Base-by-base conservation (phyloP, 768 basidiomycete genomes). In the Vishniacozyma victoriae region DNA sequence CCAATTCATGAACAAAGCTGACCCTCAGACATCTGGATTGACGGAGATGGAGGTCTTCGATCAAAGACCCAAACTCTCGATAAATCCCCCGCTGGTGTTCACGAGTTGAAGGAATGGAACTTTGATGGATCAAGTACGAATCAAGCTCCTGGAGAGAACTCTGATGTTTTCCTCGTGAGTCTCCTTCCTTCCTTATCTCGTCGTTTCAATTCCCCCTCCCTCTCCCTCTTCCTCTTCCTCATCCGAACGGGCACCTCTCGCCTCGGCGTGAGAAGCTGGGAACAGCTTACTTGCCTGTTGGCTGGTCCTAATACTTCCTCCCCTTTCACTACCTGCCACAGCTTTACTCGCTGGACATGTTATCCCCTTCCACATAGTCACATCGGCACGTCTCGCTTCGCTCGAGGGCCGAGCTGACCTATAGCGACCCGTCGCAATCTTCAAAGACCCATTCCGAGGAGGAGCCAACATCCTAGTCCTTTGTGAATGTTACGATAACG, bases 361-460 rank as follows among this genome's bases (percentile, higher is more conserved):
- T n/a, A 9, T 33, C n/a, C 9, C n/a, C 29, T 33, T 9, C 9
- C 29, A n/a, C n/a, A 9, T 33, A 9, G 29, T 9, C 29, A 9
- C 29, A 9, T 33, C 9, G 9, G 9, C 29, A 33, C 29, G n/a
- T 33, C 29, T 33, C n/a, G 29, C n/a, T n/a, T 9, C 26, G 9
- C 20, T 2, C 37, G 33, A 4, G 15, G 13, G 14, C 7, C 15
- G 26, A 13, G 33, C 41, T 48, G 15, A 19, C 31, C 20, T 25
- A 19, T 23, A 72, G 68, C 87, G 92, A 60, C 95, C 95, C 40
- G 89, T 82, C 49, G 83, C 92, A 63, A 90, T 91, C 77, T 99
- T 95, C 84, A 91, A 86, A 67, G 95, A 99, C 71, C 95, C 95
- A 46, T 99, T 97, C 90, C 90, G 95, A 55, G 87, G 91, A 41